Evolutionary conservation across 495 filamentous ascomycete genomes (phyloP), one percentile per base, ranked within the genome.

Genomic region (Tuber aestivum): DNA sequence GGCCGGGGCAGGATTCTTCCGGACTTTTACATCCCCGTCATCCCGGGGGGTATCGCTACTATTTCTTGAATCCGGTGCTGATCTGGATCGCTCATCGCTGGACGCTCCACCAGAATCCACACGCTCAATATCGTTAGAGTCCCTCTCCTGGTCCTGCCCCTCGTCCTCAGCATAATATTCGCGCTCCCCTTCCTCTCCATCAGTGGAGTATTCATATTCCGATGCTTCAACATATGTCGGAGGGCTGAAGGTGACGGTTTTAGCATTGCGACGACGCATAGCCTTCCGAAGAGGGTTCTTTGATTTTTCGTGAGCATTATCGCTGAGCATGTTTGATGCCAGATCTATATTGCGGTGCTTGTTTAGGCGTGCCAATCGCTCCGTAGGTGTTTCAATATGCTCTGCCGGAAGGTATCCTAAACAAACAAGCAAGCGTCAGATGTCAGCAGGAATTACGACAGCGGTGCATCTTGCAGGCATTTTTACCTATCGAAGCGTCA

Each of bases 261-360:
- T 98, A 10, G 90, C 88, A 82, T 95, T 96, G 75, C 92, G 90
- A 74, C 95, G 87, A 75, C 92, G 90, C 86, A 97, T 95, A 9
- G 92, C 94, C 78, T 95, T 95, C 85, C 92, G 95, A 61, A 98
- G 84, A 10, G 93, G 91, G 81, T 94, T 97, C 78, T 94, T 94
- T 27, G 93, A 87, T 82, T 97, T 97, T 76, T 95, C 94, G 1
- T 89, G 87, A 72, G 94, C 93, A 6, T 71, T 82, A 77, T 99
- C 95, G 48, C 93, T 91, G 41, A 99, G 90, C 96, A 97, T 98
- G 18, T 93, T 93, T 14, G 92, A 91, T 40, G 95, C 96, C 42
- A 99, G 88, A 92, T 99, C 95, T 77, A 98, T 93, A 84, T 99
- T 99, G 76, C 95, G 88, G 84, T 99, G 95, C 83, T 99, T 99